phyloP scores from a whole-genome alignment of 192 early-diverging fungal species.

The Diversispora eburnea region DNA sequence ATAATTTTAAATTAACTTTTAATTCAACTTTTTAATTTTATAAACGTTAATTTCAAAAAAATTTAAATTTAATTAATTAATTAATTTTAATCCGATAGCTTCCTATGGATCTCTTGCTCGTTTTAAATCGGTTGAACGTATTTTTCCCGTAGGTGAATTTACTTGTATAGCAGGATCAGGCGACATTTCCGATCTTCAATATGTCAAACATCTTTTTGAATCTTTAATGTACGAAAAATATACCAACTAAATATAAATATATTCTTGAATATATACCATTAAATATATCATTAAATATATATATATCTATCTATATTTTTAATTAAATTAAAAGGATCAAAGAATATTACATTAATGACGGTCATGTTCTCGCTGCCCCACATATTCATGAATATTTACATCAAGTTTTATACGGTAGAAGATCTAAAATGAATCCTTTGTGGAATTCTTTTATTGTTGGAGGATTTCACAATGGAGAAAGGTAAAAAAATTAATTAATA shows the following conservation, averaged over 20 bases:
- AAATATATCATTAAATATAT: too few species aligned
- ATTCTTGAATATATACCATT: too few species aligned
- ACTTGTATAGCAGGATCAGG: conserved; percentile 91
- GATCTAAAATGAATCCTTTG: conserved; percentile 86
- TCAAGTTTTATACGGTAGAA: conserved; percentile 87
- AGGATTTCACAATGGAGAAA: conserved; percentile 73
- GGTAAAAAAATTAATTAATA: conserved; percentile 42
- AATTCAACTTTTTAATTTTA: neutral
- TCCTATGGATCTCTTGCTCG: conserved; percentile 93
- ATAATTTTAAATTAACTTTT: neutral
- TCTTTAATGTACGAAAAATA: conserved; percentile 56
- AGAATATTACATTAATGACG: conserved; percentile 88
- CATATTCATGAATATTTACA: conserved; percentile 90
- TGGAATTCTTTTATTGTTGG: conserved; percentile 96
- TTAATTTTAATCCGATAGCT: conserved; percentile 47
- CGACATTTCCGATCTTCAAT: conserved; percentile 93
- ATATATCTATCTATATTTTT: neutral
- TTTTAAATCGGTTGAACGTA: conserved; percentile 85
- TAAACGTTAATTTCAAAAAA: neutral
- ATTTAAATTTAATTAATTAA: neutral
- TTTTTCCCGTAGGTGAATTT: conserved; percentile 72
- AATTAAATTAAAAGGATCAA: conserved; percentile 59
- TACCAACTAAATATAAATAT: conserved; percentile 10
- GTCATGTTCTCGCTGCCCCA: conserved; percentile 75
- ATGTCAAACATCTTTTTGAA: conserved; percentile 81